phyloP scores from a whole-genome alignment of 2,329 filamentous ascomycete species.

The Zasmidium cellare region DNA sequence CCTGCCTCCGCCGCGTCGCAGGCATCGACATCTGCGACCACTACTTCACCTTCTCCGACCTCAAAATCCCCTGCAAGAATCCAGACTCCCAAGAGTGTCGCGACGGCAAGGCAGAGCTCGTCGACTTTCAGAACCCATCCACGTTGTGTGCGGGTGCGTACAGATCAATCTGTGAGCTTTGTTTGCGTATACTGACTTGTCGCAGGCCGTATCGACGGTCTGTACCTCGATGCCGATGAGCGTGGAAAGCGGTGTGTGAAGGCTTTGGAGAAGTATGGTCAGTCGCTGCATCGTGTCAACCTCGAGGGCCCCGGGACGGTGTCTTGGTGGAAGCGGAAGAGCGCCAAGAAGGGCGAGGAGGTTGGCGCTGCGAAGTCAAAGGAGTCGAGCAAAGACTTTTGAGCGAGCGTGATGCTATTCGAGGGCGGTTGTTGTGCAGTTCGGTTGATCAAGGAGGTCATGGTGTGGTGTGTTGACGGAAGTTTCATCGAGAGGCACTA shows the following conservation, averaged over 20 bases:
- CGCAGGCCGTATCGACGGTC: conserved; percentile 6
- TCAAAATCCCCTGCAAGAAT: conserved; percentile 13
- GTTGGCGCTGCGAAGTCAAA: neutral
- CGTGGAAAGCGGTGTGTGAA: neutral
- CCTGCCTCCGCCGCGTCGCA: neutral
- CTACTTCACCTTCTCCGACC: neutral
- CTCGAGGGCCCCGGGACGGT: neutral
- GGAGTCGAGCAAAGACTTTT: neutral
- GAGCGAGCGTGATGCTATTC: neutral
- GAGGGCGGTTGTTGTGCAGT: neutral
- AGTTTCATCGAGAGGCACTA: too few species aligned
- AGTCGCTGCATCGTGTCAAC: conserved; percentile 1
- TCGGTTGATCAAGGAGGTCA: neutral
- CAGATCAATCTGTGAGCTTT: neutral
- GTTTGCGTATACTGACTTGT: neutral
- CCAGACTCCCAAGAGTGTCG: conserved; percentile 12
- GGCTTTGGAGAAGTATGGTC: conserved; percentile 1
- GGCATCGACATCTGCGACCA: neutral
- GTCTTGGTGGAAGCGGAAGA: neutral
- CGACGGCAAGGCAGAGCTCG: conserved; percentile 2
- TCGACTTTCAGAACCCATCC: conserved; percentile 16
- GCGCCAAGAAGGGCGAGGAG: neutral
- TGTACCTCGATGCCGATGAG: neutral
- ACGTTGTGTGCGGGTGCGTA: conserved; percentile 16
- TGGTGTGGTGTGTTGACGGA: too few species aligned